These are phyloP conservation scores for Talaromyces sp. DNA, from an alignment of 2,329 filamentous ascomycete species.

Conservation along the genomic window DNA sequence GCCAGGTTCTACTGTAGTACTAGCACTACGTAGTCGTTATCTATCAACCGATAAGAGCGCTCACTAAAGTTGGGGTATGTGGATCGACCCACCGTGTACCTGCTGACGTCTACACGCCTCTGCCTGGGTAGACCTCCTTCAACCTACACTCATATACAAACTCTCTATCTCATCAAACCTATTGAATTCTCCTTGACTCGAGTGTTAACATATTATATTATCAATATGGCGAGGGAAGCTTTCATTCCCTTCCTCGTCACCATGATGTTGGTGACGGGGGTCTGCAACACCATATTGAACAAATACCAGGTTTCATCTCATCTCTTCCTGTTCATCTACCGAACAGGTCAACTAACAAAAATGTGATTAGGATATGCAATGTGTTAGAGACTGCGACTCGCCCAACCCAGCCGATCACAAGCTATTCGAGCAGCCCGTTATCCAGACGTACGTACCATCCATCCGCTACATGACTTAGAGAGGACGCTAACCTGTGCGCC, in stretches of 20 bases:
- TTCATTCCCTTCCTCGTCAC: constrained; percentile 81
- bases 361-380: constrained; percentile 76
- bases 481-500: not conserved
- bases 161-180: not conserved
- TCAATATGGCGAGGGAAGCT: constrained; percentile 66
- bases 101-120: not conserved
- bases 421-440: constrained; percentile 89
- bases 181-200: not conserved
- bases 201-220: not conserved
- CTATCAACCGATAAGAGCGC: not conserved
- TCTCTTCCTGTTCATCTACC: not conserved
- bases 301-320: constrained; percentile 78
- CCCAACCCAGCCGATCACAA: constrained; percentile 64
- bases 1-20: not conserved
- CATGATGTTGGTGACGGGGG: constrained; percentile 95
- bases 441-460: constrained; percentile 67
- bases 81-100: constrained; percentile 4
- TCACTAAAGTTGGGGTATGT: not conserved
- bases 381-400: constrained; percentile 81
- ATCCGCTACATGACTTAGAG: not conserved
- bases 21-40: not conserved
- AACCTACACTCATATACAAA: not conserved
- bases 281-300: constrained; percentile 94
- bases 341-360: not conserved
- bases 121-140: not conserved